Evolutionary conservation across 768 basidiomycete species (phyloP), one percentile per base, ranked within the genome.

Genomic region (Serendipita sp.): DNA sequence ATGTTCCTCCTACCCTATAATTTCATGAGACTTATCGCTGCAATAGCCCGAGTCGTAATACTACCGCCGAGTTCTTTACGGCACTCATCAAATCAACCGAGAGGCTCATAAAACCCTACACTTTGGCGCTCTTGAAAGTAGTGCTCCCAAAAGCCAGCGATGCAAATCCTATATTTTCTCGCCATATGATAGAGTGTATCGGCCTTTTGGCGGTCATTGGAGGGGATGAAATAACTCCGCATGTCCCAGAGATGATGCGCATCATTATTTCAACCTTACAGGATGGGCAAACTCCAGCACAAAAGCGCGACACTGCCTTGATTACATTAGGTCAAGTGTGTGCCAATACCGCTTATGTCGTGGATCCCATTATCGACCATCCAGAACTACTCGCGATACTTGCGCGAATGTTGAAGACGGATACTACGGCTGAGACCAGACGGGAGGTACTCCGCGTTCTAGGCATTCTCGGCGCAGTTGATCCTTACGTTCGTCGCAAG

Each of bases 291-390:
- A 79, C 86, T 1, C 79, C 84, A 46, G 65, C 67, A 13, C 28
- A 60, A 36, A 97, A 96, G 75, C 84, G 96, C 48, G 92, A 98
- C 72, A 93, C 96, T 45, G 94, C 96, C 3, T 76, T 99, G 41
- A 87, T 88, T 66, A 93, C 96, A 0, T 81, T 99, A 23, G 96
- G 96, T 1, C 96, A 97, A 75, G 80, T 99, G 10, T 95, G 93
- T 69, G 91, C 91, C 5, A 94, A 91, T 73, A 93, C 95, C 0
- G 93, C 92, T 64, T 96, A 92, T 70, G 95, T 97, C 23, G 89
- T 98, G 67, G 77, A 85, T 35, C 95, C 96, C 0, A 79, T 96
- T 56, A 80, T 93, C 45, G 91, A 98, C 65, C 83, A 97, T 74
- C 94, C 95, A 5, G 86, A 93, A 68, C 80, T 99, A 2, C 76